Percentiles rank a stretch among this genome's conserved stretches.
phyloP scores from a whole-genome alignment of 192 early-diverging fungal genomes.

The Rhizoclosmatium sp. region DNA sequence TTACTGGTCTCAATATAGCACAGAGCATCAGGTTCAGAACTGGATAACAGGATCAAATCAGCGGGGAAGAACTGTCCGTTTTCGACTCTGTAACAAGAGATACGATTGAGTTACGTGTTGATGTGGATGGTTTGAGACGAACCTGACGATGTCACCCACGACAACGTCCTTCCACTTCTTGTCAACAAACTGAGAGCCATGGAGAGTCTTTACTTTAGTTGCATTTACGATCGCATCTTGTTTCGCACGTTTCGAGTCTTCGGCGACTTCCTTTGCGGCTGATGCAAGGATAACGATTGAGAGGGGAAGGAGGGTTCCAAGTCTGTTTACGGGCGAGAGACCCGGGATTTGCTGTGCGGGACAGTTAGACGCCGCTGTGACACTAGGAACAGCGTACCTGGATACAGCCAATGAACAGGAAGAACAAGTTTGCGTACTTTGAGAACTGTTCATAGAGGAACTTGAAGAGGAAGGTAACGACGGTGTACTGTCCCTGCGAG shows the following conservation, averaged over 20 bases:
- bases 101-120: not conserved
- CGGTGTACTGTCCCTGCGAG: constrained; percentile 71
- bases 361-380: not conserved
- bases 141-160: constrained; percentile 92
- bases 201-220: constrained; percentile 48
- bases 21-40: constrained; percentile 93
- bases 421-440: constrained; percentile 97
- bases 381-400: constrained; percentile 61
- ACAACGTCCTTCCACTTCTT: constrained; percentile 81
- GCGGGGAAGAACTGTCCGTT: constrained; percentile 90
- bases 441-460: constrained; percentile 95
- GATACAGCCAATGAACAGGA: constrained; percentile 92
- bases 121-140: not conserved
- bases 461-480: constrained; percentile 88
- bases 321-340: constrained; percentile 91
- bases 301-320: constrained; percentile 87
- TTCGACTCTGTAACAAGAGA: constrained; percentile 61
- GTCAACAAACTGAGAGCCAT: constrained; percentile 70
- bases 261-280: constrained; percentile 91
- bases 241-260: constrained; percentile 71
- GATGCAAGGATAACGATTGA: constrained; percentile 86
- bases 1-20: constrained; percentile 99
- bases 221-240: constrained; percentile 58
- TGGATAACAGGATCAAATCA: constrained; percentile 89
- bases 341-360: constrained; percentile 81